phyloP scores from a whole-genome alignment of 371 early-diverging fungal genomes.

The Nematocida homosporus region DNA sequence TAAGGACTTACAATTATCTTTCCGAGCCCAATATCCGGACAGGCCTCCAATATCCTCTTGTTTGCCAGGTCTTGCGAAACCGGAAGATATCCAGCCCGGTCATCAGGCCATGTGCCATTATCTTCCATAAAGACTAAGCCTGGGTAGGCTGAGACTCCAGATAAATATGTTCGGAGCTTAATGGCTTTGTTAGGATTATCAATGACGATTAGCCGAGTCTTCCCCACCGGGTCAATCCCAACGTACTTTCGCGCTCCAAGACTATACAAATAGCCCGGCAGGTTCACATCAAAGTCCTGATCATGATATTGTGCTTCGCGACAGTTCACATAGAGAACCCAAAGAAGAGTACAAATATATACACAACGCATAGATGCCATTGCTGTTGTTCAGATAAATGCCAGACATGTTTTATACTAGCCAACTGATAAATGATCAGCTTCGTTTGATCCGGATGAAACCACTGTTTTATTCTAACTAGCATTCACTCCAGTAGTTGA shows the following conservation, averaged over 20 bases:
- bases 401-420: slow-evolving; percentile 34
- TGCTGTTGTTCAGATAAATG: slow-evolving; percentile 3
- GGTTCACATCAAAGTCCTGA: slow-evolving; percentile 39
- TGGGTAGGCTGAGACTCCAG: neutral
- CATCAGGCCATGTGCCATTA: neutral
- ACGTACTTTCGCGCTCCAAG: slow-evolving; percentile 26
- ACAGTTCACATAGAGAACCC: neutral
- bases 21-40: neutral
- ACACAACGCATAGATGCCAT: neutral
- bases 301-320: slow-evolving; percentile 33
- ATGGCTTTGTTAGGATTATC: neutral
- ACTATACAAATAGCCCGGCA: slow-evolving; percentile 44
- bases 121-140: slow-evolving; percentile 25
- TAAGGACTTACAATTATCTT: slow-evolving; percentile 6
- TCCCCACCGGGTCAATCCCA: neutral
- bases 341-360: neutral
- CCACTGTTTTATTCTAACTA: neutral
- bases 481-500: neutral
- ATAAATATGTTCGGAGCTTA: neutral
- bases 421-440: no score
- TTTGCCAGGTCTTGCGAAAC: no score
- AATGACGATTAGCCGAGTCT: neutral
- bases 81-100: no score
- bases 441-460: no score
- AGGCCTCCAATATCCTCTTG: neutral